Evolutionary conservation across 345 rosid genomes (phyloP), one percentile per base, ranked within the genome.

Genomic region (Arabidopsis arenosa): DNA sequence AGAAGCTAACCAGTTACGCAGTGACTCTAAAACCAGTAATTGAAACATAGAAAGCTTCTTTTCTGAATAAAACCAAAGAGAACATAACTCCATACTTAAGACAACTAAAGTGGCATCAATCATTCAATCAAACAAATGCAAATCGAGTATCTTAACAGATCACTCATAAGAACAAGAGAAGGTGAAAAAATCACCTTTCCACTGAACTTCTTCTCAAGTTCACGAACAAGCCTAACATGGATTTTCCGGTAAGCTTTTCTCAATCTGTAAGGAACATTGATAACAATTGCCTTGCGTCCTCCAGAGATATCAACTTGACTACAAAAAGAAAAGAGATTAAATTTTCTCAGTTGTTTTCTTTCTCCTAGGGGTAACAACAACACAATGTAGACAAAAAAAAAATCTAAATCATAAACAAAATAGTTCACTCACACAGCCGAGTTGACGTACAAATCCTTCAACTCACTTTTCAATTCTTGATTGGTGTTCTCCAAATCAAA

Each of bases 161-260:
- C 66, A 74, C 7, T 4, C 23, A 35, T 0, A 4, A 23, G 12
- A 5, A 60, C 28, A 67, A 9, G 37, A 49, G 30, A 21, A 4
- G 5, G 18, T 17, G 11, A 56, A 9, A 45, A 18, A 55, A 23
- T 80, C 39, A 88, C 96, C 97, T 92, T 90, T 39, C 96, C 92
- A 5, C 94, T 92, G 76, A 92, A 87, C 82, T 92, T 90, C 91
- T 90, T 93, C 80, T 90, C 93, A 28, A 93, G 90, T 70, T 93
- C 97, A 73, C 97, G 86, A 74, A 90, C 91, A 73, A 93, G 98
- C 79, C 88, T 85, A 41, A 86, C 84, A 78, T 90, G 96, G 70
- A 90, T 86, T 84, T 90, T 93, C 18, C 87, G 67, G 75, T 76
- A 93, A 33, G 90, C 93, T 65, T 89, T 93, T 80, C 96, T 89